Evolutionary conservation across 345 rosid genomes (phyloP), one percentile per base, ranked within the genome.

Genomic region (Carallia pectinifolia): DNA sequence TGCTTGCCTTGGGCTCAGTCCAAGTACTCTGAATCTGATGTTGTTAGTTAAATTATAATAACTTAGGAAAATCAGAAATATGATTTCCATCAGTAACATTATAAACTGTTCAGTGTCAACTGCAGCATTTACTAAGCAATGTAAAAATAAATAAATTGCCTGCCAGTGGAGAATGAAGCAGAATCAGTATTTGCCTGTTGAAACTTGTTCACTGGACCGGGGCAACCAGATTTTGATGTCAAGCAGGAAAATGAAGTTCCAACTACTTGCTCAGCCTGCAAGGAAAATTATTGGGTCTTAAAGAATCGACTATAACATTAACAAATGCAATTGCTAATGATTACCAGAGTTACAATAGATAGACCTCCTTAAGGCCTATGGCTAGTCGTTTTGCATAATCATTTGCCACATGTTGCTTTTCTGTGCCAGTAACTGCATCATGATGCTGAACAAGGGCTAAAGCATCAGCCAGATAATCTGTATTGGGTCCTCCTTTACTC

Each of bases 371-470:
- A 7, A 81, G 83, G 67, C 89, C 89, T 58, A 79, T 85, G 66
- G 70, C 56, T 18, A 74, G 65, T 50, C 89, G 76, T 73, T 79
- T 81, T 31, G 83, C 85, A 72, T 85, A 85, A 74, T 85, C 89
- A 70, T 75, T 2, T 33, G 89, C 86, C 38, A 85, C 89, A 36
- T 82, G 89, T 70, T 85, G 85, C 82, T 81, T 81, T 17, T 65
- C 70, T 8, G 86, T 85, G 38, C 89, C 89, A 71, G 65, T 68
- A 64, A 85, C 74, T 67, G 81, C 85, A 68, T 85, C 89, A 71
- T 85, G 89, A 71, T 85, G 89, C 67, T 82, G 89, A 70, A 61
- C 80, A 56, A 71, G 30, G 66, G 86, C 85, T 69, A 85, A 64
- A 36, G 89, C 86, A 77, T 85, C 81, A n/a, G 82, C 89, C 59